Evolutionary conservation across 768 basidiomycete genomes (phyloP).

Genomic region (Phlebiopsis flavidoalba): DNA sequence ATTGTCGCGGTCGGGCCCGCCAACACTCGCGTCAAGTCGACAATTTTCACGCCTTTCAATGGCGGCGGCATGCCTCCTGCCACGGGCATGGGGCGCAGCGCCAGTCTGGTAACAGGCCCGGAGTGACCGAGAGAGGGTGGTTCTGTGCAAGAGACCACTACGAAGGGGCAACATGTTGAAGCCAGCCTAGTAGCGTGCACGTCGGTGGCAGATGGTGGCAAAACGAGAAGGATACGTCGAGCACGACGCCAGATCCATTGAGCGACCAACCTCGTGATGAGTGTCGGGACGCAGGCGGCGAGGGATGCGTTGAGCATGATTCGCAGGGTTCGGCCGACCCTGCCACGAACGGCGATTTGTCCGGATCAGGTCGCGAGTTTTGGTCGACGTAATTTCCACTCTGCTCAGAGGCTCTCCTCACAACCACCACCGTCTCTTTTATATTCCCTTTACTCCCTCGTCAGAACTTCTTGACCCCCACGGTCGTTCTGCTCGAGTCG

Average conservation of each 20-base stretch:
- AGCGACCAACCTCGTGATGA: background rate
- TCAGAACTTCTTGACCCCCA: background rate
- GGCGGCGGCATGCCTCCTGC: constrained; percentile 67
- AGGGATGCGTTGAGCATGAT: background rate
- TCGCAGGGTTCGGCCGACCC: constrained; percentile 2
- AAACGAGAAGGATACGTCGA: background rate
- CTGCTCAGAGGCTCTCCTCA: constrained; percentile 1
- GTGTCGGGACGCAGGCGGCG: background rate
- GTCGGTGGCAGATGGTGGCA: background rate
- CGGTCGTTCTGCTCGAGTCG: background rate
- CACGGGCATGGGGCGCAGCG: background rate
- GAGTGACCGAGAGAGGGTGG: background rate
- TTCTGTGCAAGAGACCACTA: background rate
- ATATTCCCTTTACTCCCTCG: background rate
- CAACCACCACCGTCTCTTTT: constrained; percentile 8
- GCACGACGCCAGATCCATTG: background rate
- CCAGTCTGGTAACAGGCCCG: constrained; percentile 9
- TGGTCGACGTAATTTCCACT: constrained; percentile 7
- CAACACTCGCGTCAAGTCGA: constrained; percentile 86
- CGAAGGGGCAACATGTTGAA: constrained; percentile 1
- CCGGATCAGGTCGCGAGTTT: constrained; percentile 2
- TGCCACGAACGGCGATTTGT: background rate
- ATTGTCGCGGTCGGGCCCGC: constrained; percentile 93
- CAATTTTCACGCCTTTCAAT: constrained; percentile 71
- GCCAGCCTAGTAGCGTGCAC: background rate